Base-by-base conservation (phyloP, 1,284 basidiomycete species). In the Austroboletus olivaceoglutinosus region DNA sequence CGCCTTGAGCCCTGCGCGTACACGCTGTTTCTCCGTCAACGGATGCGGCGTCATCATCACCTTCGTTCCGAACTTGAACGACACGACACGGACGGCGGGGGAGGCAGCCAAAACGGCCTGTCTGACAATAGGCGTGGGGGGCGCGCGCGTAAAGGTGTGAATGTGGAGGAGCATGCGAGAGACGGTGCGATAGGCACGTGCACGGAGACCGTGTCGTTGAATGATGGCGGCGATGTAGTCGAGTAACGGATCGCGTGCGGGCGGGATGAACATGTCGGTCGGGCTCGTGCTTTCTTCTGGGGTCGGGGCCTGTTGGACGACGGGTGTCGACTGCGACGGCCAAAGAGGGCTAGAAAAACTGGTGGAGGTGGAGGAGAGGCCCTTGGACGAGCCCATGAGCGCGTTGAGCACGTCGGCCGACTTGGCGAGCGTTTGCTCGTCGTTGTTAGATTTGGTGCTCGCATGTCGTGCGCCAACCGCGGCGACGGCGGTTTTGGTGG, bases 1-100 rank as follows among this genome's bases (percentile, higher is more conserved):
- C 76, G 84, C 87, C 52, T 74, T 63, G 31, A 94, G 74, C 4
- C 83, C 91, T 48, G 71, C 76, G 27, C 77, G 75, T 30, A 83
- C 80, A 40, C 91, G 77, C 71, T 92, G 88, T 62, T 89, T 83
- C 71, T 93, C 91, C 48, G 75, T 83, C 52, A 94, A 73, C 8
- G 89, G 82, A 16, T 82, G 71, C 0, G 92, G 92, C 44, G 76
- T 79, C 34, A 75, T 67, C n/a, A 83, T 64, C 18, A 73, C 76
- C 70, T 91, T 92, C 5, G 82, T 79, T 2, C 81, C 78, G 41
- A 74, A 72, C 45, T 73, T 73, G 59, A 80, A 78, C 29, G 73
- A 78, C 43, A 80, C 64, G 9, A 70, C 69, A 40, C 76, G 73
- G 31, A 92, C 80, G 5, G 84, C 81, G 2, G 92, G 92, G 2